Percentiles rank a stretch among this genome's conserved stretches.
Evolutionary conservation across 2,329 filamentous ascomycete species (phyloP).

Genomic region (Xylariaceae sp.): DNA sequence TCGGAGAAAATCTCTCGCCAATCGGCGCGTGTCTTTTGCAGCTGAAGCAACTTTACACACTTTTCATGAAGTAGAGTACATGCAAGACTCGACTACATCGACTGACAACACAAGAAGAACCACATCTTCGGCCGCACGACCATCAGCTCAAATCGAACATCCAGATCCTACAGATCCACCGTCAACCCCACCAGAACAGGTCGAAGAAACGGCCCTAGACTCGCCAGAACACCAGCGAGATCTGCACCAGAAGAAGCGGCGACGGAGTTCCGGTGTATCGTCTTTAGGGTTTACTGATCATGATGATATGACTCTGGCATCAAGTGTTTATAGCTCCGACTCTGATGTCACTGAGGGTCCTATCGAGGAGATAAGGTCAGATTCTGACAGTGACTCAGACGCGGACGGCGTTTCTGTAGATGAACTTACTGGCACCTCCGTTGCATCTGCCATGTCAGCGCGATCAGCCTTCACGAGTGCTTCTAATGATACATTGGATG

Average conservation of each 20-base stretch:
- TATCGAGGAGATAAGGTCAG: constrained; percentile 46
- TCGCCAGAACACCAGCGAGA: constrained; percentile 64
- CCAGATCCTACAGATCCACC: constrained; percentile 51
- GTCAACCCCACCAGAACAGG: constrained; percentile 58
- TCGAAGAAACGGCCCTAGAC: constrained; percentile 52
- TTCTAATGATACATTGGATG: constrained; percentile 71
- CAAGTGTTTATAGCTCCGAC: constrained; percentile 72
- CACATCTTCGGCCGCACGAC: constrained; percentile 50
- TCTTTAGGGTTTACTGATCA: constrained; percentile 61
- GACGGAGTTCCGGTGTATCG: constrained; percentile 64
- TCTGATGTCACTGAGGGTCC: constrained; percentile 53
- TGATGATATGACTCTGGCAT: constrained; percentile 66
- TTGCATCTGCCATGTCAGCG: constrained; percentile 55
- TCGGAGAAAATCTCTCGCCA: constrained; percentile 86
- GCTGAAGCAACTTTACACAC: constrained; percentile 96
- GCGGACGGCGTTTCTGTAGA: constrained; percentile 76
- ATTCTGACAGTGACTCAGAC: constrained; percentile 49
- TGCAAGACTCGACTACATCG: constrained; percentile 80
- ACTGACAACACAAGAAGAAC: constrained; percentile 71
- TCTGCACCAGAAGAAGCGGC: constrained; percentile 55
- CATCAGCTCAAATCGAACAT: constrained; percentile 21
- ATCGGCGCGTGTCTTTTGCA: constrained; percentile 91
- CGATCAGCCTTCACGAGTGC: constrained; percentile 50
- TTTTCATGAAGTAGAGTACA: constrained; percentile 88
- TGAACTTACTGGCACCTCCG: constrained; percentile 66